Percentiles rank a stretch among this genome's conserved stretches.
Conservation (phyloP, 1,284 basidiomycete genomes). For the Pseudozyma sp. region DNA sequence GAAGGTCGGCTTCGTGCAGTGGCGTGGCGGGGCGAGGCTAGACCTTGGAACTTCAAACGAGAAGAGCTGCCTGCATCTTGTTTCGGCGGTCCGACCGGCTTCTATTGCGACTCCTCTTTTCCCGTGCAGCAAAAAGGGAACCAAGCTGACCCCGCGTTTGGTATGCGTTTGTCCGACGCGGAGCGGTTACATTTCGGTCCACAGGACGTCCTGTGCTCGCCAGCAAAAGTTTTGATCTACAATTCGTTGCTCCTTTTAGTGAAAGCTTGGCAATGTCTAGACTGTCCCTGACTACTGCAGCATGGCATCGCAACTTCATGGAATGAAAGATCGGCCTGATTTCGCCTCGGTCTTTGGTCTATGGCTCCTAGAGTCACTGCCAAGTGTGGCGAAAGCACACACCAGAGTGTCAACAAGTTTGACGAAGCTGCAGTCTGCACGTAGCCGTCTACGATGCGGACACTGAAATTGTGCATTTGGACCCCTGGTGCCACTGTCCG, state of each 20-base stretch:
- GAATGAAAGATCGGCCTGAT: not conserved
- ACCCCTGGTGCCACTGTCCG: not conserved
- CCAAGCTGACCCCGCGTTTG: constrained; percentile 20
- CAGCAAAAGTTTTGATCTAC: constrained; percentile 7
- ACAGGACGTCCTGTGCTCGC: too few relatives aligned
- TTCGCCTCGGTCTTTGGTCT: constrained; percentile 1
- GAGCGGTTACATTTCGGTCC: not conserved
- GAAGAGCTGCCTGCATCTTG: constrained; percentile 9
- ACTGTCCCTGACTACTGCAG: not conserved
- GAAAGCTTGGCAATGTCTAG: not conserved
- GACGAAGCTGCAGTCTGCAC: constrained; percentile 10
- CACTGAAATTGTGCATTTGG: constrained; percentile 1
- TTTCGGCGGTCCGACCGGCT: constrained; percentile 35
- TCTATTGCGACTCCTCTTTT: not conserved
- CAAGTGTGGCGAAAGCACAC: not conserved
- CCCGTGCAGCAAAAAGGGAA: not conserved
- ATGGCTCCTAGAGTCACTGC: constrained; percentile 7
- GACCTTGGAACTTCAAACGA: not conserved
- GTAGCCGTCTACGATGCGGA: constrained; percentile 6
- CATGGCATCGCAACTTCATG: not conserved
- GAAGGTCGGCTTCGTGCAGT: too few relatives aligned
- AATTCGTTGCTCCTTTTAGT: not conserved
- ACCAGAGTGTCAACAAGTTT: not conserved
- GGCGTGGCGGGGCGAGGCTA: too few relatives aligned
- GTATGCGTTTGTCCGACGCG: not conserved